Evolutionary conservation across 257 asterid genomes (phyloP).

Genomic region (Gardenia jasminoides): DNA sequence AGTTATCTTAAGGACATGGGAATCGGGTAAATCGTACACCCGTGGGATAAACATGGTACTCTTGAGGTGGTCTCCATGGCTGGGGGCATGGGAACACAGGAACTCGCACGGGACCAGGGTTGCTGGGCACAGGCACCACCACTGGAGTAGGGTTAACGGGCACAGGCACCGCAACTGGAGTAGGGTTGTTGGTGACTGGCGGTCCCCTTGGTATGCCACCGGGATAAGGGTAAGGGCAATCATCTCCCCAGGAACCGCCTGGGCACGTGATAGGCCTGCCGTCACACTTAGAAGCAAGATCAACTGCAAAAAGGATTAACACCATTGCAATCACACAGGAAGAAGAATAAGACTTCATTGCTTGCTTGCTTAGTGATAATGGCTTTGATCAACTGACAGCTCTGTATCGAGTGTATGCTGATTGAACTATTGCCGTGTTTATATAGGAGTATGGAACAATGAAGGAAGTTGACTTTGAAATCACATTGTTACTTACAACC

Average conservation of each 20-base stretch:
- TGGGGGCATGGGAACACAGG: too few species aligned
- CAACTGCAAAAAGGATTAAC: neutral
- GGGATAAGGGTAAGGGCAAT: neutral
- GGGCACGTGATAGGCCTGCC: neutral
- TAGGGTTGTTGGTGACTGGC: too few species aligned
- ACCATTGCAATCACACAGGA: neutral
- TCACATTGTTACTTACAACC: neutral
- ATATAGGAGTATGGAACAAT: neutral
- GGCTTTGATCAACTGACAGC: neutral
- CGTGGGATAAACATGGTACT: too few species aligned
- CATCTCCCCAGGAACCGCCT: neutral
- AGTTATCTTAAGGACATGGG: too few species aligned
- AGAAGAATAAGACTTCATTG: constrained; percentile 5
- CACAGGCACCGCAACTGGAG: too few species aligned
- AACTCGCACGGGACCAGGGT: too few species aligned
- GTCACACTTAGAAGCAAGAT: neutral
- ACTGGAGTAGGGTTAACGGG: too few species aligned
- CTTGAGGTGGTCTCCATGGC: too few species aligned
- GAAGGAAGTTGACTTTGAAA: neutral
- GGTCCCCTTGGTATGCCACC: too few species aligned
- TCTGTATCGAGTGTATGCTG: neutral
- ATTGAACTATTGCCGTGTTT: neutral
- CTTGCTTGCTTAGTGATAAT: neutral
- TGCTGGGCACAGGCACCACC: too few species aligned
- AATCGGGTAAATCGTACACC: too few species aligned